Evolutionary conservation across 352 stramenopile species (phyloP).

Genomic region (Pythium sukuiense): DNA sequence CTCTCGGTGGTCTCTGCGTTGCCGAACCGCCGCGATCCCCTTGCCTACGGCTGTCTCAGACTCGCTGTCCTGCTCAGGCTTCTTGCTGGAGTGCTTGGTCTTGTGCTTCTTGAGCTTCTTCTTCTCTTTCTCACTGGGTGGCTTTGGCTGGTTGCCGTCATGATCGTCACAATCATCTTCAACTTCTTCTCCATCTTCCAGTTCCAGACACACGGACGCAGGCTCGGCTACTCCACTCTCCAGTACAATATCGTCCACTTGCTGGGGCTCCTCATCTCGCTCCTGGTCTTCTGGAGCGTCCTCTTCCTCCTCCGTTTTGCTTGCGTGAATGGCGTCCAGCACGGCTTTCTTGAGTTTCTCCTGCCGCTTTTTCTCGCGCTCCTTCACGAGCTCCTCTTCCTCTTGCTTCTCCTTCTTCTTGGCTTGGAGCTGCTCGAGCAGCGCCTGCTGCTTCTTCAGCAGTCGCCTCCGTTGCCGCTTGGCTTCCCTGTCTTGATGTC

Average conservation of each 20-base stretch:
- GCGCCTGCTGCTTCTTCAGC: slow-evolving; percentile 57
- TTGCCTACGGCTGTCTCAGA: neutral
- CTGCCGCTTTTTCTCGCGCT: slow-evolving; percentile 49
- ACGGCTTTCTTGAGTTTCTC: slow-evolving; percentile 57
- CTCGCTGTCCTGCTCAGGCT: neutral
- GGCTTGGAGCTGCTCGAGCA: slow-evolving; percentile 47
- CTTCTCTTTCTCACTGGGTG: slow-evolving; percentile 14
- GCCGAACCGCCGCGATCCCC: neutral
- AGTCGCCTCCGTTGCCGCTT: slow-evolving; percentile 43
- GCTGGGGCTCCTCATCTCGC: neutral
- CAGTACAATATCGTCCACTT: slow-evolving; percentile 2
- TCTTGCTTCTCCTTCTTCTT: slow-evolving; percentile 58
- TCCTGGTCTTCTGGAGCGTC: slow-evolving; percentile 21
- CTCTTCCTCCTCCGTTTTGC: slow-evolving; percentile 27
- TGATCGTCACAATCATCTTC: slow-evolving; percentile 5
- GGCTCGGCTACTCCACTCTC: neutral
- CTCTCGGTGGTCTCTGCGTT: slow-evolving; percentile 15
- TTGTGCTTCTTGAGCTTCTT: slow-evolving; percentile 13
- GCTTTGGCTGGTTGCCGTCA: slow-evolving; percentile 15
- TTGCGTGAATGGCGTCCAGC: slow-evolving; percentile 53
- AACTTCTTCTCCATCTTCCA: slow-evolving; percentile 6
- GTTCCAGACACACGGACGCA: neutral
- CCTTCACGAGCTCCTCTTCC: slow-evolving; percentile 46
- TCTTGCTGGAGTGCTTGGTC: neutral
- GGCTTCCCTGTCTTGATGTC: slow-evolving; percentile 17